Percentiles rank a stretch among this genome's conserved stretches.
These are phyloP conservation scores for Excoecaria agallocha DNA, from an alignment of 345 rosid genomes.

Conservation along the genomic window DNA sequence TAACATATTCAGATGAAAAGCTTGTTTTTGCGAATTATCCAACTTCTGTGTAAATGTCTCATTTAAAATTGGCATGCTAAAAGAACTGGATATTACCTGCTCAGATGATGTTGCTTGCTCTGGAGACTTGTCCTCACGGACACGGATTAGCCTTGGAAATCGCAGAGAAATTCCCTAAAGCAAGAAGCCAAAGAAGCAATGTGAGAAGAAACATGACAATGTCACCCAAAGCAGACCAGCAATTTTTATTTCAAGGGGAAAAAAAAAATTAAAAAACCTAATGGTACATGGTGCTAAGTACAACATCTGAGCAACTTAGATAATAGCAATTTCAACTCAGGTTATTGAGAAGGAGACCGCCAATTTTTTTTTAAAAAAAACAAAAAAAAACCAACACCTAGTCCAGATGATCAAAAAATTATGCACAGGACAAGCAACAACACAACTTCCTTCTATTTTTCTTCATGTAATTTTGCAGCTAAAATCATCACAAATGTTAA, in stretches of 20 bases:
- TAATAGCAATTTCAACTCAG: neutral
- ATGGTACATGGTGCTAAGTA: neutral
- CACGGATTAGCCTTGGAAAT: constrained; percentile 80
- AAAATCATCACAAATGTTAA: neutral
- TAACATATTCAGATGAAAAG: neutral
- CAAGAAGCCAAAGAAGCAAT: constrained; percentile 9
- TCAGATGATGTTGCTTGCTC: constrained; percentile 81
- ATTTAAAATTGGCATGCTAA: neutral
- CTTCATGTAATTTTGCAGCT: neutral
- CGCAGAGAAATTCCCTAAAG: constrained; percentile 78
- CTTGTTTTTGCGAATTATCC: neutral
- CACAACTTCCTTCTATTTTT: neutral
- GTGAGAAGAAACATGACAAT: neutral
- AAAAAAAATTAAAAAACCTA: neutral
- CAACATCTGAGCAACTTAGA: neutral
- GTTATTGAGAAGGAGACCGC: neutral
- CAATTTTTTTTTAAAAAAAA: too few relatives aligned
- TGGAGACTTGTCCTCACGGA: constrained; percentile 79
- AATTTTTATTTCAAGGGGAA: neutral
- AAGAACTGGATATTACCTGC: constrained; percentile 48
- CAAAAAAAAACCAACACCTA: too few relatives aligned
- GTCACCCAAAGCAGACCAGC: neutral
- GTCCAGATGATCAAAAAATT: neutral
- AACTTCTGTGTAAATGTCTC: neutral
- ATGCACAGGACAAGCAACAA: neutral